phyloP scores from a whole-genome alignment of 1,284 basidiomycete species.

The Ustilago nuda region DNA sequence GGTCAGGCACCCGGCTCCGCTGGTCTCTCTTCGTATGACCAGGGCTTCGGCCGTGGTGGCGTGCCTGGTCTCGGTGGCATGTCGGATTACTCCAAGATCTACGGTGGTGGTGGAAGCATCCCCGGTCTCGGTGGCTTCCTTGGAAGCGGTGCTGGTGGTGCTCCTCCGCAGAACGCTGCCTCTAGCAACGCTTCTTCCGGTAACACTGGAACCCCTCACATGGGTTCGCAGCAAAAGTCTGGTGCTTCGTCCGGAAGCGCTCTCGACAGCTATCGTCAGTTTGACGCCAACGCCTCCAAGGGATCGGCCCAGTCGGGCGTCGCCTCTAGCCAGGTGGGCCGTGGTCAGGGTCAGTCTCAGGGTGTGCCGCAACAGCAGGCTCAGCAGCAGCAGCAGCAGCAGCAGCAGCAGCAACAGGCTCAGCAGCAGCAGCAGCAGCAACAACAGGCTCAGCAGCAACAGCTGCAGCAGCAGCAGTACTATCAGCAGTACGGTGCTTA shows the following conservation, averaged over 20 bases:
- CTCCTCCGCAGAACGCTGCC: constrained; percentile 48
- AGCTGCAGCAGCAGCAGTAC: constrained; percentile 66
- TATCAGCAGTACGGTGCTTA: constrained; percentile 65
- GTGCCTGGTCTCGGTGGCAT: constrained; percentile 50
- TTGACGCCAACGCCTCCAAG: constrained; percentile 49
- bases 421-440: constrained; percentile 62
- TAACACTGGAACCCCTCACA: constrained; percentile 48
- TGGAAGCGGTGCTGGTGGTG: constrained; percentile 38
- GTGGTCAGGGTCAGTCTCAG: constrained; percentile 49
- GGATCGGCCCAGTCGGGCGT: constrained; percentile 26
- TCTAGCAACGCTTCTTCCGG: constrained; percentile 38
- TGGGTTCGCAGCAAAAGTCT: constrained; percentile 53
- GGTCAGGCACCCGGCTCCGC: constrained; percentile 50
- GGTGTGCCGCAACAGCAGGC: constrained; percentile 38
- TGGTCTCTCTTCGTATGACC: constrained; percentile 57
- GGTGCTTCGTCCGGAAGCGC: constrained; percentile 45
- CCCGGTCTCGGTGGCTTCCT: constrained; percentile 60
- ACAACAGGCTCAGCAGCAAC: constrained; percentile 50
- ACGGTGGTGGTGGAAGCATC: constrained; percentile 53
- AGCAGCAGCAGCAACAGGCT: constrained; percentile 49
- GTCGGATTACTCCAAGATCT: constrained; percentile 66
- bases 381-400: constrained; percentile 40
- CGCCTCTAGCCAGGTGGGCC: constrained; percentile 40
- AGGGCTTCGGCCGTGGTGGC: constrained; percentile 60
- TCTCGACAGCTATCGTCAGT: constrained; percentile 53